A percentile compares a stretch with the other conserved stretches of the same genome.
Conservation (phyloP, 2,329 filamentous ascomycete species). For the Aspergillus nomiae region DNA sequence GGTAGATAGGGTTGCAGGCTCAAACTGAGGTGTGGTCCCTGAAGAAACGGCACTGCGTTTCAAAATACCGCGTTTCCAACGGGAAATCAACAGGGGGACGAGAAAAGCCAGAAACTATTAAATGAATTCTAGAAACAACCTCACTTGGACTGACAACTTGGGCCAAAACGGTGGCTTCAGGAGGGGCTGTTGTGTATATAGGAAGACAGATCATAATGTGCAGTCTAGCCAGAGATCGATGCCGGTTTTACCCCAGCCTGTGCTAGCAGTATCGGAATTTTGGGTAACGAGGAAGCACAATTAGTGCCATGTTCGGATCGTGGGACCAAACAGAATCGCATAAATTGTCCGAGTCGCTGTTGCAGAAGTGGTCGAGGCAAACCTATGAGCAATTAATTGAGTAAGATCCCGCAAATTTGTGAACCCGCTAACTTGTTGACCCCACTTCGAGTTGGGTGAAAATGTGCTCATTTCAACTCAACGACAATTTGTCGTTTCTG, state of each 20-base stretch:
- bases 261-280: not conserved
- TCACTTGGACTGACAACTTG: not conserved
- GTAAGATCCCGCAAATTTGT: not conserved
- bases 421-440: not conserved
- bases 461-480: constrained; percentile 1
- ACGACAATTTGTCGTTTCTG: not conserved
- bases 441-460: not conserved
- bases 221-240: not conserved
- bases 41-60: no score
- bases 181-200: not conserved
- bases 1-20: no score
- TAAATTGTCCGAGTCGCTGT: not conserved
- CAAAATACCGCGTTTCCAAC: no score
- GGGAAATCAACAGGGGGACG: no score
- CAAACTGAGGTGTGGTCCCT: no score
- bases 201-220: not conserved
- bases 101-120: no score
- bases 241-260: no score
- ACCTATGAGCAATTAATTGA: not conserved
- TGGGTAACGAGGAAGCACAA: not conserved
- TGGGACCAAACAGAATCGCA: no score
- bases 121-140: no score
- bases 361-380: not conserved
- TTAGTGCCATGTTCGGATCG: not conserved
- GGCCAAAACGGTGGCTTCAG: not conserved